phyloP scores from a whole-genome alignment of 345 rosid species.

The Linum usitatissimum region DNA sequence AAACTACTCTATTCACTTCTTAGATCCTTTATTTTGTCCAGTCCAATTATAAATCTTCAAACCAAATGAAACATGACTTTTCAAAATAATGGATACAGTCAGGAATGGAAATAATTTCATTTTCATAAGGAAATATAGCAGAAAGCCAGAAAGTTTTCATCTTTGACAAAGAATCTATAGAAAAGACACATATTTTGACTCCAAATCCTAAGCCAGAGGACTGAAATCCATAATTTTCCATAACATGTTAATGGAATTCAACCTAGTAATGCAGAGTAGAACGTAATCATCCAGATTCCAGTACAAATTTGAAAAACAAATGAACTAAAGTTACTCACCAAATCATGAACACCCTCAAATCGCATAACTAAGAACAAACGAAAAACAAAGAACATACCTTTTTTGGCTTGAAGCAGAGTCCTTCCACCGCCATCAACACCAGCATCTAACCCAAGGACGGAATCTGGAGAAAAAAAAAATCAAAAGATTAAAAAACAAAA shows the following conservation, averaged over 20 bases:
- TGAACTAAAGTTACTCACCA: background rate
- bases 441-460: constrained; percentile 29
- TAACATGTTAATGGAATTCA: no score
- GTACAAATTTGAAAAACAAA: no score
- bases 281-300: no score
- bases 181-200: no score
- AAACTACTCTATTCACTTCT: background rate
- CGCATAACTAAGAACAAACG: background rate
- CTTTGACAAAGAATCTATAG: background rate
- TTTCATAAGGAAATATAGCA: background rate
- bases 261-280: no score
- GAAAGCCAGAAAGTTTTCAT: background rate
- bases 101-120: background rate
- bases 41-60: background rate
- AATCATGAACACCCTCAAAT: background rate
- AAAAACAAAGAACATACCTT: constrained; percentile 29
- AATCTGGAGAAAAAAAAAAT: constrained; percentile 31
- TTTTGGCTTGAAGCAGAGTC: constrained; percentile 54
- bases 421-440: constrained; percentile 34
- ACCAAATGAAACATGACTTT: background rate
- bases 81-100: background rate
- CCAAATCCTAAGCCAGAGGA: no score
- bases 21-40: background rate
- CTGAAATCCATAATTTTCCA: no score
- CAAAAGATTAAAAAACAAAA: background rate